phyloP scores from a whole-genome alignment of 1,284 basidiomycete genomes.

The Ceratobasidium sp. region DNA sequence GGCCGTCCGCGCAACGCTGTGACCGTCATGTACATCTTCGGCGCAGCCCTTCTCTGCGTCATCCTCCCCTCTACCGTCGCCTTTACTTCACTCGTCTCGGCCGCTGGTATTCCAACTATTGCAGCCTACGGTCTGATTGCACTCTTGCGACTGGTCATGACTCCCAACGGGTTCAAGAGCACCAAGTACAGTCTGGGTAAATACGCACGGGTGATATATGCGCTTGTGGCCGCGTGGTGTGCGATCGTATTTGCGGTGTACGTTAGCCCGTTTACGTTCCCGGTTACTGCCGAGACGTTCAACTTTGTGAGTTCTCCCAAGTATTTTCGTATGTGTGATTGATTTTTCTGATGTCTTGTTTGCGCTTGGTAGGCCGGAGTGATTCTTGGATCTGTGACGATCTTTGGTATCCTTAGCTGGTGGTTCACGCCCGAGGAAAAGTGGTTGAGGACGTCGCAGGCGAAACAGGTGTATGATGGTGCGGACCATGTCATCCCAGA shows the following conservation, averaged over 20 bases:
- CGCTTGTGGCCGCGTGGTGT: conserved; percentile 78
- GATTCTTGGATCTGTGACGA: conserved; percentile 81
- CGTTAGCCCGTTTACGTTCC: conserved; percentile 86
- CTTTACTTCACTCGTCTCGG: conserved; percentile 87
- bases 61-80: conserved; percentile 89
- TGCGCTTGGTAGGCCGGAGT: conserved; percentile 69
- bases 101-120: conserved; percentile 83
- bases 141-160: conserved; percentile 77
- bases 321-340: too few species aligned
- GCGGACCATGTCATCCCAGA: conserved; percentile 47
- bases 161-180: conserved; percentile 77
- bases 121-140: conserved; percentile 86
- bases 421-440: conserved; percentile 80
- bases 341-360: background rate
- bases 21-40: conserved; percentile 84
- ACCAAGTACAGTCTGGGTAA: conserved; percentile 79
- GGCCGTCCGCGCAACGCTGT: conserved; percentile 86
- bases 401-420: conserved; percentile 82
- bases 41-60: conserved; percentile 78
- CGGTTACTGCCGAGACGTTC: conserved; percentile 77
- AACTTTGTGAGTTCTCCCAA: conserved; percentile 75
- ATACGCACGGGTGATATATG: conserved; percentile 76
- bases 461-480: conserved; percentile 53
- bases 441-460: conserved; percentile 76
- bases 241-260: conserved; percentile 78